These are phyloP conservation scores for Fraxinus excelsior DNA, from an alignment of 257 asterid species.

Conservation along the genomic window DNA sequence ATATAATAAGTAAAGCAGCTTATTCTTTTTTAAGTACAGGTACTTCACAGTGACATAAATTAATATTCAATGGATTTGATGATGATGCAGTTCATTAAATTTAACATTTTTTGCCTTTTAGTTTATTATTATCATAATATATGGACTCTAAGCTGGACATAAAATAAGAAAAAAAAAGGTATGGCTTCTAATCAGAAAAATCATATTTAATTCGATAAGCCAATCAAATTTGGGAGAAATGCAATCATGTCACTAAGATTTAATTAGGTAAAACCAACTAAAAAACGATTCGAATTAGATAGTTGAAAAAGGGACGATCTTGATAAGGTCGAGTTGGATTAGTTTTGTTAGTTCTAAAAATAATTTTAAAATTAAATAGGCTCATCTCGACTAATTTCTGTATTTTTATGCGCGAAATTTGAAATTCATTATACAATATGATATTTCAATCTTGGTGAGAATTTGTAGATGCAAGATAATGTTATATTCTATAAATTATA, in stretches of 20 bases:
- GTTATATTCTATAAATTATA: too few relatives aligned
- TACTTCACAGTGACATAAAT: slow-evolving; percentile 27
- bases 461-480: too few relatives aligned
- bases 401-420: too few relatives aligned
- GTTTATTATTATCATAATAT: slow-evolving; percentile 23
- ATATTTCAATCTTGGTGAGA: too few relatives aligned
- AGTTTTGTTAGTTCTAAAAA: too few relatives aligned
- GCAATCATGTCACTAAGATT: too few relatives aligned
- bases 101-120: slow-evolving; percentile 12
- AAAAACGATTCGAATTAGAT: too few relatives aligned
- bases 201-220: too few relatives aligned
- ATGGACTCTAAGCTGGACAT: slow-evolving; percentile 27
- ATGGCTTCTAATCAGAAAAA: too few relatives aligned
- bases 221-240: slow-evolving; percentile 28
- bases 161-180: background rate
- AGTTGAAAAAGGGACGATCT: background rate
- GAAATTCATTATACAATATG: too few relatives aligned
- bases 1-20: slow-evolving; percentile 23
- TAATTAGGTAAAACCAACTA: too few relatives aligned
- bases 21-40: slow-evolving; percentile 33
- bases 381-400: background rate
- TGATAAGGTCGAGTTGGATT: background rate
- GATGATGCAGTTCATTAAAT: slow-evolving; percentile 13
- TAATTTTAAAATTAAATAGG: background rate
- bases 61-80: slow-evolving; percentile 18